These are phyloP conservation scores for Calonectria leucothoes DNA, from an alignment of 2,329 filamentous ascomycete genomes.

Conservation along the genomic window DNA sequence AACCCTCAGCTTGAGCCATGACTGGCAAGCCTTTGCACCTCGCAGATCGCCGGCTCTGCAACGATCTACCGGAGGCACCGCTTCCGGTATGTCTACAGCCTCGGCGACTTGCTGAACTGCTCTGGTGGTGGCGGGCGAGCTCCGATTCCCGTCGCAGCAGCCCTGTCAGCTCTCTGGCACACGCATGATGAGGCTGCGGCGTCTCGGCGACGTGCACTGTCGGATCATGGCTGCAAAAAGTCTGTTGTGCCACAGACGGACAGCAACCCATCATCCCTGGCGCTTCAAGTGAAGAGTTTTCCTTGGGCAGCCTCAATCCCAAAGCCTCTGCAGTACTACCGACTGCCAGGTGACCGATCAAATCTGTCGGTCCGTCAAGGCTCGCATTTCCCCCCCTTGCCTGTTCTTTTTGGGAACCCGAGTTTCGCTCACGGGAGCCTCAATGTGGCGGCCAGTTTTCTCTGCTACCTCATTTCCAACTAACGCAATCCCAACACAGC, in stretches of 20 bases:
- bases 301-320: not conserved
- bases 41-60: slow-evolving; percentile 33
- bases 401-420: not conserved
- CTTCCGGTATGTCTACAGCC: not conserved
- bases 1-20: slow-evolving; percentile 38
- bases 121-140: not conserved
- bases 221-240: not conserved
- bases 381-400: too few species aligned
- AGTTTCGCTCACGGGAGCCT: not conserved
- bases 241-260: not conserved
- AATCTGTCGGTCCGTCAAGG: not conserved
- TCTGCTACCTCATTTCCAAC: not conserved
- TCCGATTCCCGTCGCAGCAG: not conserved
- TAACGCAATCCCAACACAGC: slow-evolving; percentile 18
- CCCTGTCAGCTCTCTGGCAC: not conserved
- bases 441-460: not conserved
- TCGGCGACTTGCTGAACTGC: not conserved
- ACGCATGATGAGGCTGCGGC: not conserved
- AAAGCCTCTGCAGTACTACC: not conserved
- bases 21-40: slow-evolving; percentile 19
- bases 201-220: slow-evolving; percentile 11
- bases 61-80: slow-evolving; percentile 19
- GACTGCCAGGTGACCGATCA: not conserved
- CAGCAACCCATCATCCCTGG: not conserved
- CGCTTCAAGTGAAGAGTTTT: slow-evolving; percentile 16